These are phyloP conservation scores for Salvia hispanica DNA, from an alignment of 257 asterid genomes.

Conservation along the genomic window DNA sequence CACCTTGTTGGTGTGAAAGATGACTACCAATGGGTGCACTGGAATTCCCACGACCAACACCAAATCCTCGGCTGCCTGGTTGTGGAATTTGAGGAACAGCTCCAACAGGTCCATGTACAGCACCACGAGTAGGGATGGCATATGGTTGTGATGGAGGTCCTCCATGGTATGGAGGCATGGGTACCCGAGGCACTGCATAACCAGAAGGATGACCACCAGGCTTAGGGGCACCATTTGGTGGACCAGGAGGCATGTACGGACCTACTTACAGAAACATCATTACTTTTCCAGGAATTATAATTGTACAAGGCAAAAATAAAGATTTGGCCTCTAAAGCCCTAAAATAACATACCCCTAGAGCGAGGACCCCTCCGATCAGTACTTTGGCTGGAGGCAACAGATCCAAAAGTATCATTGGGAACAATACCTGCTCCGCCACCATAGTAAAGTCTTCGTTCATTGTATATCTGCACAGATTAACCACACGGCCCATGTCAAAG, in stretches of 20 bases:
- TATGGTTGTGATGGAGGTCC: constrained; percentile 85
- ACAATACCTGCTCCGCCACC: constrained; percentile 88
- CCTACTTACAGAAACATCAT: constrained; percentile 51
- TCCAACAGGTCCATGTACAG: constrained; percentile 95
- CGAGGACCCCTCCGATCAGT: constrained; percentile 82
- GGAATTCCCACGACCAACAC: constrained; percentile 85
- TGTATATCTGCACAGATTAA: constrained; percentile 68
- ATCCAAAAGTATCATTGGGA: constrained; percentile 71
- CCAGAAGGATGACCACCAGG: constrained; percentile 85
- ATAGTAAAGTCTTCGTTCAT: constrained; percentile 81
- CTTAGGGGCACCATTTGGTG: constrained; percentile 80
- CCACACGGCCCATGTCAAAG: constrained; percentile 37
- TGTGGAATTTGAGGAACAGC: constrained; percentile 86
- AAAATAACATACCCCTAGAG: constrained; percentile 65
- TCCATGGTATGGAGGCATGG: constrained; percentile 80
- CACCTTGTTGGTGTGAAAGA: constrained; percentile 81
- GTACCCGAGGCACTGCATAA: constrained; percentile 81
- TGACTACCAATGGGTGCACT: constrained; percentile 94
- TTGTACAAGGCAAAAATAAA: neutral
- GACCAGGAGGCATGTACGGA: constrained; percentile 76
- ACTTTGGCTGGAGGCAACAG: constrained; percentile 57
- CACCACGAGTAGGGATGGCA: constrained; percentile 93
- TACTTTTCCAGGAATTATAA: neutral
- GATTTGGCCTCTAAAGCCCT: neutral
- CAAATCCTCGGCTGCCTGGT: constrained; percentile 87